phyloP scores from a whole-genome alignment of 139 green algal species.

The Chlamydomonas sphaeroides region DNA sequence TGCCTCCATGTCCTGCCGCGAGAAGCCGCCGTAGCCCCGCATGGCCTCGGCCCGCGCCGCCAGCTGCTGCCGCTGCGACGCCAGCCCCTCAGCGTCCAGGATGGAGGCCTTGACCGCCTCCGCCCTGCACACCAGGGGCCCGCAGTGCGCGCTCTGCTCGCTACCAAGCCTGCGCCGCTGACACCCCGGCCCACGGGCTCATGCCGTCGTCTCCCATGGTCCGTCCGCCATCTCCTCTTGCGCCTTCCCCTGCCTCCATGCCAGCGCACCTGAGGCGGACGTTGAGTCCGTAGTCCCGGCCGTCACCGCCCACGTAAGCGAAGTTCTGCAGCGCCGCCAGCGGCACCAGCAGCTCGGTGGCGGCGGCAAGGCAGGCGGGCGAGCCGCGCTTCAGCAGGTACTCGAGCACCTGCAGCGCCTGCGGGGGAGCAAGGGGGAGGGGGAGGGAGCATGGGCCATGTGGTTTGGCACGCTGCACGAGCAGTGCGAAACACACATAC shows the following conservation, averaged over 20 bases:
- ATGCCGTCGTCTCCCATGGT: too few species aligned
- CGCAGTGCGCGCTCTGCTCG: too few species aligned
- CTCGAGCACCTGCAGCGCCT: constrained; percentile 87
- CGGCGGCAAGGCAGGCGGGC: constrained; percentile 51
- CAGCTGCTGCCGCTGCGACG: constrained; percentile 51
- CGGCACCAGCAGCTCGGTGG: constrained; percentile 47
- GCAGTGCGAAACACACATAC: not conserved
- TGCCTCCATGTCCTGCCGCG: constrained; percentile 38
- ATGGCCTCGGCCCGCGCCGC: constrained; percentile 26
- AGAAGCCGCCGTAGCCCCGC: constrained; percentile 55
- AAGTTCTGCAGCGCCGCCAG: constrained; percentile 81
- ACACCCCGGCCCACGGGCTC: too few species aligned
- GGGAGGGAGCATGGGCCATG: not conserved
- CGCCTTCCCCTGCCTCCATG: too few species aligned
- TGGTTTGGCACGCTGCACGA: too few species aligned
- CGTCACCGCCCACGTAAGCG: constrained; percentile 67
- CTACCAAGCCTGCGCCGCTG: too few species aligned
- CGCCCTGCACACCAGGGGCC: too few species aligned
- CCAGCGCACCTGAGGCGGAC: constrained; percentile 84
- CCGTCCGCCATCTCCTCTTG: too few species aligned
- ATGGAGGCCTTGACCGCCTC: constrained; percentile 69
- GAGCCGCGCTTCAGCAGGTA: constrained; percentile 80
- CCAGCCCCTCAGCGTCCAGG: constrained; percentile 57
- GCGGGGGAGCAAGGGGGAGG: too few species aligned
- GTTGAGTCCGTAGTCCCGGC: constrained; percentile 86